Evolutionary conservation across 768 basidiomycete genomes (phyloP).

Genomic region (Pleurotus citrinopileatus): DNA sequence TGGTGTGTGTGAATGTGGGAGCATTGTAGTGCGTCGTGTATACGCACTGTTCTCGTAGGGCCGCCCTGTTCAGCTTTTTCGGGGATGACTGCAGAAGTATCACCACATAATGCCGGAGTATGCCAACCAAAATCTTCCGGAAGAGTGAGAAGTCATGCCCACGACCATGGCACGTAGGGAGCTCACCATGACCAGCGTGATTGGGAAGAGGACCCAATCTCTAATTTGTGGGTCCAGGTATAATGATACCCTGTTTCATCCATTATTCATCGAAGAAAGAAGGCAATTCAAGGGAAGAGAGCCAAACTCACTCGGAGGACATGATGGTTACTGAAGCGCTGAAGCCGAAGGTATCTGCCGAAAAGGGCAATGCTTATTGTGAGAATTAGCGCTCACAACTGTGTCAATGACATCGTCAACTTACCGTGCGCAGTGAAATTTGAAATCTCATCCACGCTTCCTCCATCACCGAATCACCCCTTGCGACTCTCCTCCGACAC

Average conservation of each 20-base stretch:
- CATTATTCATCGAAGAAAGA: background rate
- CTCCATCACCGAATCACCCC: too few relatives aligned
- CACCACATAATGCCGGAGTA: slow-evolving; percentile 91
- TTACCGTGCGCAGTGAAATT: background rate
- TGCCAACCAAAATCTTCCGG: slow-evolving; percentile 82
- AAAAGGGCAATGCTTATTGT: slow-evolving; percentile 1
- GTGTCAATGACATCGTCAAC: too few relatives aligned
- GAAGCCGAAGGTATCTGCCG: slow-evolving; percentile 4
- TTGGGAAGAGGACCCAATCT: slow-evolving; percentile 93
- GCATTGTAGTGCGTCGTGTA: slow-evolving; percentile 13
- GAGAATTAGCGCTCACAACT: background rate
- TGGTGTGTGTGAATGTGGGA: slow-evolving; percentile 6
- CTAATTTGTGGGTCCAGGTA: slow-evolving; percentile 95
- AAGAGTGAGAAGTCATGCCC: background rate
- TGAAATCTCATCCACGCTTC: slow-evolving; percentile 1
- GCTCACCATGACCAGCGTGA: slow-evolving; percentile 93
- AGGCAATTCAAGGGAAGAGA: slow-evolving; percentile 1
- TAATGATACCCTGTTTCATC: slow-evolving; percentile 40
- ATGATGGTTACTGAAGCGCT: slow-evolving; percentile 26
- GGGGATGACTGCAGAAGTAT: slow-evolving; percentile 80
- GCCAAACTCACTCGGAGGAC: slow-evolving; percentile 43
- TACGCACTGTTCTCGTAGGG: slow-evolving; percentile 89
- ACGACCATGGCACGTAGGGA: background rate
- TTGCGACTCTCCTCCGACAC: too few relatives aligned
- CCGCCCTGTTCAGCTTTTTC: slow-evolving; percentile 73